Evolutionary conservation across 73 alveolate species (phyloP), one percentile per base, ranked within the genome.

Genomic region (Paramecium bursaria): DNA sequence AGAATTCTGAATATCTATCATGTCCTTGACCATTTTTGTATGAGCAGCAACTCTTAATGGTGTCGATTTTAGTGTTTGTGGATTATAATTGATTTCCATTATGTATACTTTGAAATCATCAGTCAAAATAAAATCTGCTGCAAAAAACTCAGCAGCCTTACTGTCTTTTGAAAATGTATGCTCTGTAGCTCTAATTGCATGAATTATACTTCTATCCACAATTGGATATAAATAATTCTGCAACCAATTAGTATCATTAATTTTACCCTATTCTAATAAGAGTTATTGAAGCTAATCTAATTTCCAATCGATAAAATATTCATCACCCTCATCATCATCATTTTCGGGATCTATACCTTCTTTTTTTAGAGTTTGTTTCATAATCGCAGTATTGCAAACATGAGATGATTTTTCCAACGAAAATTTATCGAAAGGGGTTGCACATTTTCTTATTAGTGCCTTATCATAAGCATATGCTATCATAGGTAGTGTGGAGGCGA

Each of bases 331-430:
- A 15, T 67, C 82, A 35, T 42, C 49, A 67, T 67, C 27, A 0
- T 67, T 57, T 11, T 67, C 82, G 3, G 35, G 44, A 30, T 67
- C 57, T 15, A 23, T n/a, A 39, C 55, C 82, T n/a, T 17, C 33
- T 26, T 14, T 57, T 4, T n/a, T 30, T 30, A 57, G 76, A 30
- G n/a, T 50, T 25, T 60, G 19, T 60, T 79, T 21, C 7, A 61
- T 73, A 54, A 79, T 42, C 17, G 89, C 75, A 6, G 89, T 79
- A 44, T 79, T 79, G 26, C 89, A 79, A 15, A 79, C 89, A 54
- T 79, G 89, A 7, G 31, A 48, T 3, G 61, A 49, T 26, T 53
- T 53, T 53, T 52, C 80, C 39, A 42, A 54, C 31, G 75, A 48
- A 19, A 54, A 54, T 11, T 54, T 79, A 33, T 79, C 42, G 22